These are phyloP conservation scores for Lineolata rhizophorae DNA, from an alignment of 495 filamentous ascomycete genomes.

Conservation along the genomic window DNA sequence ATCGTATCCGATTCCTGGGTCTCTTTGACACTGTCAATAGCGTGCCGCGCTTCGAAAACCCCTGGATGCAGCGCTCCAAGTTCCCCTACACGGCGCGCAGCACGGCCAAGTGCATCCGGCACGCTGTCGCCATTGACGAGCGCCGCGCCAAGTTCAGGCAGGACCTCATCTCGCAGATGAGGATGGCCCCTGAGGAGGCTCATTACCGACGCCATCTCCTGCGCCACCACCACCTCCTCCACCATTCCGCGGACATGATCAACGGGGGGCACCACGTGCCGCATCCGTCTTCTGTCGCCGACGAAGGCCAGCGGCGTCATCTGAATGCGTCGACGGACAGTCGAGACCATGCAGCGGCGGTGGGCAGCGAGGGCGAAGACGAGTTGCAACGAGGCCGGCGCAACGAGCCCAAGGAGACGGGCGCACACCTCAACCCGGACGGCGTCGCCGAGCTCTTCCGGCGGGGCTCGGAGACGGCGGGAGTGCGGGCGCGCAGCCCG, in stretches of 20 bases:
- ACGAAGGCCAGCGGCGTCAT: neutral
- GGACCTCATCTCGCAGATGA: slow-evolving; percentile 45
- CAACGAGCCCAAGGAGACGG: neutral
- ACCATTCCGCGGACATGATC: neutral
- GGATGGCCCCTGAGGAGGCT: slow-evolving; percentile 15
- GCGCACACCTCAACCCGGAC: neutral
- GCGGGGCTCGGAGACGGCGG: slow-evolving; percentile 7
- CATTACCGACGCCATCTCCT: slow-evolving; percentile 19
- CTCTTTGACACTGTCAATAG: slow-evolving; percentile 65
- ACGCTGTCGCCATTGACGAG: slow-evolving; percentile 17
- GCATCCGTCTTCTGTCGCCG: too few relatives aligned
- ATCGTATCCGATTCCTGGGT: slow-evolving; percentile 46
- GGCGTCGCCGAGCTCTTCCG: slow-evolving; percentile 2
- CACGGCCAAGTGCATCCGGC: slow-evolving; percentile 36
- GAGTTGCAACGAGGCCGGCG: neutral
- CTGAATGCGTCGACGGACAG: neutral
- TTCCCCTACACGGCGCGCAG: slow-evolving; percentile 69
- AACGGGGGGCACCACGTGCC: neutral
- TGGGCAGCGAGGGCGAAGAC: neutral
- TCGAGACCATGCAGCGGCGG: neutral
- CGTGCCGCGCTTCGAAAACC: slow-evolving; percentile 60
- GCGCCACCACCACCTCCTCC: slow-evolving; percentile 15
- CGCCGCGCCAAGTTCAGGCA: slow-evolving; percentile 31
- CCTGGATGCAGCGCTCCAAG: slow-evolving; percentile 66
- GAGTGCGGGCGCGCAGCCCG: slow-evolving; percentile 9